phyloP scores from a whole-genome alignment of 2,329 filamentous ascomycete genomes.

The Xylaria sp. region DNA sequence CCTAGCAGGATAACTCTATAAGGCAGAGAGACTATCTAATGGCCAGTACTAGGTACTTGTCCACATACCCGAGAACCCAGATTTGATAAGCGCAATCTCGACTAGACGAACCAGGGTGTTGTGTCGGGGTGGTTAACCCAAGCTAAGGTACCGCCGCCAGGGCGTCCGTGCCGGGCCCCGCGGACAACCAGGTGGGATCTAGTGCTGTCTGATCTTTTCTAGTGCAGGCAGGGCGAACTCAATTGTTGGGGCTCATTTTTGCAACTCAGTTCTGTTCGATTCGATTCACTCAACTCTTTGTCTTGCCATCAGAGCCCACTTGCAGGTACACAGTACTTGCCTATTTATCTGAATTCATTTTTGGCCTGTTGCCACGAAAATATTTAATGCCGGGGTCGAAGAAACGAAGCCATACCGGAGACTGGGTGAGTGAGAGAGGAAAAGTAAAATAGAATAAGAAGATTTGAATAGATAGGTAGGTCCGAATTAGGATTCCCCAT shows the following conservation, averaged over 20 bases:
- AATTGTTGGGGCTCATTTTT: conserved; percentile 47
- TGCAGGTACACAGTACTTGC: conserved; percentile 25
- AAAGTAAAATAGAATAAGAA: not conserved
- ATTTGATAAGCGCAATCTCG: conserved; percentile 21
- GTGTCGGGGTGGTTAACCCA: not conserved
- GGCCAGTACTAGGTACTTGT: not conserved
- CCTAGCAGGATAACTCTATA: not conserved
- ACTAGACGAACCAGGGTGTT: conserved; percentile 14
- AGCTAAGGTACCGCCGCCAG: not conserved
- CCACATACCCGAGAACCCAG: not conserved
- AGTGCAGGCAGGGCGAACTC: conserved; percentile 39
- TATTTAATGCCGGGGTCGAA: not conserved
- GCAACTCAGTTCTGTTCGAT: not conserved
- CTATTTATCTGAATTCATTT: not conserved
- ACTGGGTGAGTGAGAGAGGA: not conserved
- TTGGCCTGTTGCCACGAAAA: not conserved
- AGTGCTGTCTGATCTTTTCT: conserved; percentile 10
- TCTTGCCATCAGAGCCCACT: conserved; percentile 21
- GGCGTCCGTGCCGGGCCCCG: conserved; percentile 29
- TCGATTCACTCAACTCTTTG: conserved; percentile 6
- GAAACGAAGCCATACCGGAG: not conserved
- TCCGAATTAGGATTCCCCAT: conserved; percentile 17
- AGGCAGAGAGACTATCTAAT: not conserved
- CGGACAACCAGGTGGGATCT: conserved; percentile 30
- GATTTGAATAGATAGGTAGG: not conserved